These are phyloP conservation scores for Aspergillus piperis DNA, from an alignment of 2,329 filamentous ascomycete genomes.

Conservation along the genomic window DNA sequence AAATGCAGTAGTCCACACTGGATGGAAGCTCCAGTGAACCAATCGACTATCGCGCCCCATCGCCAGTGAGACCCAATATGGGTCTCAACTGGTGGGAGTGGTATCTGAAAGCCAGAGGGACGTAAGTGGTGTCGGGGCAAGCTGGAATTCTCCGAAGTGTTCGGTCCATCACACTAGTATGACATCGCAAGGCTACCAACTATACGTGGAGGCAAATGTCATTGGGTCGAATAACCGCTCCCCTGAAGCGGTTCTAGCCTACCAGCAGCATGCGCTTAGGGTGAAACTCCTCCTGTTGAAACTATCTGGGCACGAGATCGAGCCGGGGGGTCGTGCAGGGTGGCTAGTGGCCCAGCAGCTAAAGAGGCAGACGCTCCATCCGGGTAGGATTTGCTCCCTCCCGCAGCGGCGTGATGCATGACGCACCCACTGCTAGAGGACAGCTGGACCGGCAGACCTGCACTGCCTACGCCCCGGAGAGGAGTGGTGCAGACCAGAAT, in stretches of 20 bases:
- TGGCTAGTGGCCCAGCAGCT: neutral
- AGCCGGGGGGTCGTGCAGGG: slow-evolving; percentile 1
- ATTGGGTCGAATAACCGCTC: slow-evolving; percentile 1
- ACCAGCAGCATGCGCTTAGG: neutral
- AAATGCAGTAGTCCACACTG: neutral
- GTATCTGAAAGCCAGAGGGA: neutral
- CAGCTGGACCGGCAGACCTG: slow-evolving; percentile 1
- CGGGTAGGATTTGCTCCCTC: neutral
- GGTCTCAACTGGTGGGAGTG: neutral
- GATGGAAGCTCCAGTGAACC: neutral
- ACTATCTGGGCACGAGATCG: neutral
- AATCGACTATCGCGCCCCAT: neutral
- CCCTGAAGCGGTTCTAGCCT: neutral
- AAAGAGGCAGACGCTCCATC: neutral
- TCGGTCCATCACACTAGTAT: neutral
- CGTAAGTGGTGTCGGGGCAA: neutral
- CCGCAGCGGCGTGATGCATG: neutral
- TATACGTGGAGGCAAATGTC: neutral
- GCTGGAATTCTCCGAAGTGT: neutral
- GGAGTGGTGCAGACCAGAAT: neutral
- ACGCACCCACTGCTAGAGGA: neutral
- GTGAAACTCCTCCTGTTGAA: neutral
- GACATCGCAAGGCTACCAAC: slow-evolving; percentile 1
- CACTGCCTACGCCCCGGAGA: neutral
- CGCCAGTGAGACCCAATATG: neutral